phyloP scores from a whole-genome alignment of 1,284 basidiomycete genomes.

The Grifola frondosa region DNA sequence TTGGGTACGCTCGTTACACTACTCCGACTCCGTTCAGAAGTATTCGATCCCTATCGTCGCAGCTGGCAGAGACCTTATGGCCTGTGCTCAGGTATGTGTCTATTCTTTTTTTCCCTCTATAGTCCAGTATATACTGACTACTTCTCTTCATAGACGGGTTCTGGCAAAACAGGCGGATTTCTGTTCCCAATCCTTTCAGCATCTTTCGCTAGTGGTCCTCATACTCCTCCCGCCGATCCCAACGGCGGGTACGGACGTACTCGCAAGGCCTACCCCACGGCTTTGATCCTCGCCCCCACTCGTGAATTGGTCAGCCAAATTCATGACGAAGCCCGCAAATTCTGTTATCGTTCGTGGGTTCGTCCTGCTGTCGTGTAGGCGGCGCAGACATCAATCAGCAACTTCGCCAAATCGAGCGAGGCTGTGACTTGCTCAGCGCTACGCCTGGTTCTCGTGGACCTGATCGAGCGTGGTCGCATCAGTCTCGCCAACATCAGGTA shows the following conservation, averaged over 20 bases:
- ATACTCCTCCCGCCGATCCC: slow-evolving; percentile 59
- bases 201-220: slow-evolving; percentile 85
- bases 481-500: slow-evolving; percentile 96
- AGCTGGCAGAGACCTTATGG: slow-evolving; percentile 92
- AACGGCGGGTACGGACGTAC: slow-evolving; percentile 59
- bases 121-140: slow-evolving; percentile 19
- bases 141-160: slow-evolving; percentile 76
- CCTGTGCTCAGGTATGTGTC: slow-evolving; percentile 85
- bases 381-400: slow-evolving; percentile 98
- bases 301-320: slow-evolving; percentile 99
- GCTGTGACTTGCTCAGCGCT: slow-evolving; percentile 95
- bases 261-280: slow-evolving; percentile 94
- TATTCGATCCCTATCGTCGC: slow-evolving; percentile 99
- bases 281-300: slow-evolving; percentile 95
- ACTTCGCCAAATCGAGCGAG: slow-evolving; percentile 92
- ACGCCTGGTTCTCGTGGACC: slow-evolving; percentile 98
- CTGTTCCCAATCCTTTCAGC: slow-evolving; percentile 98
- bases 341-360: slow-evolving; percentile 99
- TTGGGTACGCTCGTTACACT: slow-evolving; percentile 88
- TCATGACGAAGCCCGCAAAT: slow-evolving; percentile 99
- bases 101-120: slow-evolving; percentile 6
- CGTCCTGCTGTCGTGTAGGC: slow-evolving; percentile 99
- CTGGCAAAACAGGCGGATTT: slow-evolving; percentile 99
- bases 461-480: slow-evolving; percentile 98
- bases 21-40: slow-evolving; percentile 98